Evolutionary conservation across 768 basidiomycete species (phyloP), one percentile per base, ranked within the genome.

Genomic region (Lyophyllum decastes): DNA sequence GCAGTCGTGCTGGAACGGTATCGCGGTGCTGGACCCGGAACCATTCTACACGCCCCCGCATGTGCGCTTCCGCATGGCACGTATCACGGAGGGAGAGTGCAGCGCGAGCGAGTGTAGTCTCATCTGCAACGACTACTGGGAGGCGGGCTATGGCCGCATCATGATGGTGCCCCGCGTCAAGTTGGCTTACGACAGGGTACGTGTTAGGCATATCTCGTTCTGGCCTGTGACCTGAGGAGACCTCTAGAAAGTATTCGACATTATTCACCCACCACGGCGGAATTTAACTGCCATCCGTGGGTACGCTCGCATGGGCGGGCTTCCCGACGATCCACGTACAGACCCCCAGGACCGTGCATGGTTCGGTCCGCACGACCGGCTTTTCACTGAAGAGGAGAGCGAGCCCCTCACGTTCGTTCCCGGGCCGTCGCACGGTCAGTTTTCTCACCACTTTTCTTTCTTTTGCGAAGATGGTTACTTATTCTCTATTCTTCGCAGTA

Each of bases 41-140:
- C 97, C 97, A 6, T 90, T 99, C 76, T 99, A 99, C 74, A 78
- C 81, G 1, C 90, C 92, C 0, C 92, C 94, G 9, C 93, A 93
- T 63, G 90, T 98, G 57, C 83, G 85, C 54, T 99, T 99, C 84
- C 83, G 97, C 26, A 99, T 99, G 97, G 97, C 97, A 4, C 81
- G 79, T 54, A 83, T 98, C 52, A 80, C 79, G 9, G 92, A 96
- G 14, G 86, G 86, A 40, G 97, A 99, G 70, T 98, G 97, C 70
- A 94, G 91, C 38, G 97, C 97, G 0, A 88, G 86, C 59, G 97
- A 99, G 74, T 99, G 97, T 76, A 90, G 88, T 73, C 78, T 99
- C 56, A 95, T 99, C 63, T 97, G 95, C 78, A 99, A 98, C 72
- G 96, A 98, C 74, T 98, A 98, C 71, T 98, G 95, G 94, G 85